A percentile compares a stretch with the other conserved stretches of the same genome.
These are phyloP conservation scores for Pseudoturritis turrita DNA, from an alignment of 345 rosid genomes.

Conservation along the genomic window DNA sequence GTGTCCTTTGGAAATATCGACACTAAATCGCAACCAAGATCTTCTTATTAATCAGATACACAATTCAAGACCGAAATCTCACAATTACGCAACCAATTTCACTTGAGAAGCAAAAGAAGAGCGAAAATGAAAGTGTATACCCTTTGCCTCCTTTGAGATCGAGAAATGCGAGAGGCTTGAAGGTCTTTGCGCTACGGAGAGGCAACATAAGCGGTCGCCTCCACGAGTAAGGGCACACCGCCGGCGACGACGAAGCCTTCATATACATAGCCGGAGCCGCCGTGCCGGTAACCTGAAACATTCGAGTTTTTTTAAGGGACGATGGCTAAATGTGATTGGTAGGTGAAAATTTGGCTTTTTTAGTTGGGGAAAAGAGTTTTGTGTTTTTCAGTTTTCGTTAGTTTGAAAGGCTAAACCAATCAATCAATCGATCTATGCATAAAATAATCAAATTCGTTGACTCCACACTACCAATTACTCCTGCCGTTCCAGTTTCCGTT, in stretches of 20 bases:
- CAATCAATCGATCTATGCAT: neutral
- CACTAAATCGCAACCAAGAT: neutral
- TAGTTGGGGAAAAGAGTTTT: neutral
- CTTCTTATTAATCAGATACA: neutral
- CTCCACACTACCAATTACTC: too few species aligned
- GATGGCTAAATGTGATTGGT: neutral
- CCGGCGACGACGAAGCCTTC: conserved; percentile 18
- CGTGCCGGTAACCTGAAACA: conserved; percentile 30
- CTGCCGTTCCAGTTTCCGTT: too few species aligned
- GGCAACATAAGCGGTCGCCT: conserved; percentile 17
- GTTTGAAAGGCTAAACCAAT: neutral
- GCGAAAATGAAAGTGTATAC: conserved; percentile 28
- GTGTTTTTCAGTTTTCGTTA: too few species aligned
- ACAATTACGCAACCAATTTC: neutral
- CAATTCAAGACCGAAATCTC: neutral
- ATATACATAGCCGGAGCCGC: conserved; percentile 18
- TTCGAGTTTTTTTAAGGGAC: neutral
- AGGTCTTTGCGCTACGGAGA: conserved; percentile 25
- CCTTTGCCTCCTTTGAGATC: conserved; percentile 61
- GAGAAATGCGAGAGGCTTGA: conserved; percentile 30
- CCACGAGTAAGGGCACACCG: conserved; percentile 9
- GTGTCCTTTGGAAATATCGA: neutral
- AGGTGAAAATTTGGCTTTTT: neutral
- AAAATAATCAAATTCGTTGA: neutral
- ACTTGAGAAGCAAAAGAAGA: too few species aligned